Base-by-base conservation (phyloP, 73 alveolate species). In the Paramecium caudatum region DNA sequence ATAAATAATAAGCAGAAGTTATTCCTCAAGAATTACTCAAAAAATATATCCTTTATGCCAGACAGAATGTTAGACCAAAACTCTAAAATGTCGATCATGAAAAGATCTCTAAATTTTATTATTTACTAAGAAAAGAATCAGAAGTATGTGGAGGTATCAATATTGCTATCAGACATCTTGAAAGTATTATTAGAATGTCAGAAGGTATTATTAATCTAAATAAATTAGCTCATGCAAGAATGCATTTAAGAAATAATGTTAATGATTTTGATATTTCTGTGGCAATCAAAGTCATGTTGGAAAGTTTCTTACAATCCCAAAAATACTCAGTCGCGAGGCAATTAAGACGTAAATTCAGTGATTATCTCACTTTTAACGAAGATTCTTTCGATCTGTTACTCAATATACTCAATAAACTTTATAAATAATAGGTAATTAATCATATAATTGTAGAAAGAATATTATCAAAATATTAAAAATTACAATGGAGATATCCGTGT, bases 151-250 rank as follows among this genome's bases (percentile, higher is more conserved):
- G 99, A 41, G 99, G 99, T 30, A 93, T 97, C 48, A 85, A 97
- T 27, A 97, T 97, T 61, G 98, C 99, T 1, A 99, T 97, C 32
- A 94, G 99, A 50, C 99, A 99, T 93, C 94, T 98, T 46, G 99
- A 99, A 93, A 90, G 98, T 63, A 94, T 99, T 47, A 91, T 99
- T 81, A 96, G 99, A 91, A 95, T 99, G 95, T 96, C 99, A 3
- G 99, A 99, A 91, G 92, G 92, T 83, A 83, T 61, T 50, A 50
- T 47, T 5, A 34, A 25, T 27, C 16, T 1, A 50, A 19, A 21
- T 55, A n/a, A 10, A 50, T 36, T 47, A 83, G 99, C 99, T 39
- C 99, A 97, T 91, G 99, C 99, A 9, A 96, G 97, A 82, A 96
- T 99, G 97, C 98, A 97, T 82, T 93, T 98, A 55, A 92, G 99